Percentiles rank a stretch among this genome's conserved stretches.
Evolutionary conservation across 129 eudicot species (phyloP).

Genomic region (Heracleum sosnowskyi): DNA sequence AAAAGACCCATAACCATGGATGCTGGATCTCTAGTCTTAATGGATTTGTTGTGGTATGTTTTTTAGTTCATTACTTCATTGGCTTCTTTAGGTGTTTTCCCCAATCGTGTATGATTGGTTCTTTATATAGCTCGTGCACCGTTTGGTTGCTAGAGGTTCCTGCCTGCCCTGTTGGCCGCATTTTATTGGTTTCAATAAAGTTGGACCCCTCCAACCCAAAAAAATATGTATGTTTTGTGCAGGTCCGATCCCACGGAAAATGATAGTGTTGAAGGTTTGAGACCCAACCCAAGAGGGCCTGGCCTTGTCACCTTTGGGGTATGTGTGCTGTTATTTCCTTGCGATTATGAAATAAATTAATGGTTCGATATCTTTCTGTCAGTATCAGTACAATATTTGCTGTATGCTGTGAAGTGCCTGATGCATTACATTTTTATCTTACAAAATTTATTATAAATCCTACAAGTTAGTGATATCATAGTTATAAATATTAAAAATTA

Average conservation of each 20-base stretch:
- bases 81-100: not conserved
- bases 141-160: not conserved
- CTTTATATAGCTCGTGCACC: not conserved
- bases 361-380: not conserved
- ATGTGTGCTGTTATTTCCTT: conserved; percentile 14
- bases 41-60: conserved; percentile 85
- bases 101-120: not conserved
- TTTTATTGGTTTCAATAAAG: not conserved
- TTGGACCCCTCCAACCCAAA: not conserved
- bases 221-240: conserved; percentile 6
- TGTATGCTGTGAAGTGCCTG: not conserved
- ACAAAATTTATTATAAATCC: not conserved
- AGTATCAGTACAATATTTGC: not conserved
- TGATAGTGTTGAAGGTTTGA: conserved; percentile 91
- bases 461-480: not conserved
- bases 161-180: not conserved
- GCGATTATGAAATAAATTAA: not conserved
- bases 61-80: not conserved
- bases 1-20: conserved; percentile 99
- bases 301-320: conserved; percentile 99
- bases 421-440: not conserved
- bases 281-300: conserved; percentile 98
- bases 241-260: conserved; percentile 99
- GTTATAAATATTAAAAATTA: not conserved
- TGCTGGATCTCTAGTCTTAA: conserved; percentile 87